A percentile compares a stretch with the other conserved stretches of the same genome.
Evolutionary conservation across 2,329 filamentous ascomycete genomes (phyloP).

Genomic region (Penicillium sp.): DNA sequence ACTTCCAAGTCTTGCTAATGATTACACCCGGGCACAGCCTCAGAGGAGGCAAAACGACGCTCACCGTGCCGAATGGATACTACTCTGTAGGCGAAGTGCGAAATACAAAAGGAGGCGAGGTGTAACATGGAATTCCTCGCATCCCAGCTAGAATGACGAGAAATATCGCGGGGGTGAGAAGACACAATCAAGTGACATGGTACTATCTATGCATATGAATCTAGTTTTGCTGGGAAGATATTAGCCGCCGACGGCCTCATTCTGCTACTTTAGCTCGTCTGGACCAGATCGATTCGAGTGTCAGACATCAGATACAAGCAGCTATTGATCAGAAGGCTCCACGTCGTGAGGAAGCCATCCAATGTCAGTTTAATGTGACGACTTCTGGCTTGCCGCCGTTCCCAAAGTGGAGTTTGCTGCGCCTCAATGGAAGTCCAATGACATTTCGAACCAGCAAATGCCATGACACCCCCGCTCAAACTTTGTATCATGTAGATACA

Average conservation of each 20-base stretch:
- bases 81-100: not conserved
- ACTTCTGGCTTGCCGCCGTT: slow-evolving; percentile 19
- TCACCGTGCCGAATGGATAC: not conserved
- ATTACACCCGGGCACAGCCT: slow-evolving; percentile 3
- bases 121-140: not conserved
- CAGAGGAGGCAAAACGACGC: slow-evolving; percentile 1
- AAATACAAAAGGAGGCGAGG: not conserved
- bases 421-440: slow-evolving; percentile 25
- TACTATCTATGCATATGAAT: not conserved
- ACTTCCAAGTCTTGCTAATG: not conserved
- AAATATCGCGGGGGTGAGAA: too few species aligned
- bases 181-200: not conserved
- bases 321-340: not conserved
- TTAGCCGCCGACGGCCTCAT: slow-evolving; percentile 1
- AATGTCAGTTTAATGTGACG: slow-evolving; percentile 18
- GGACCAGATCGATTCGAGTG: not conserved
- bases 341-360: slow-evolving; percentile 7
- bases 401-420: slow-evolving; percentile 17
- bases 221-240: not conserved
- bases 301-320: slow-evolving; percentile 1
- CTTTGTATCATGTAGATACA: slow-evolving; percentile 16
- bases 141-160: not conserved
- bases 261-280: not conserved
- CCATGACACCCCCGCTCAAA: slow-evolving; percentile 9
- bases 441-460: not conserved